Conservation (phyloP, 345 rosid species). For the Limnanthes douglasii region DNA sequence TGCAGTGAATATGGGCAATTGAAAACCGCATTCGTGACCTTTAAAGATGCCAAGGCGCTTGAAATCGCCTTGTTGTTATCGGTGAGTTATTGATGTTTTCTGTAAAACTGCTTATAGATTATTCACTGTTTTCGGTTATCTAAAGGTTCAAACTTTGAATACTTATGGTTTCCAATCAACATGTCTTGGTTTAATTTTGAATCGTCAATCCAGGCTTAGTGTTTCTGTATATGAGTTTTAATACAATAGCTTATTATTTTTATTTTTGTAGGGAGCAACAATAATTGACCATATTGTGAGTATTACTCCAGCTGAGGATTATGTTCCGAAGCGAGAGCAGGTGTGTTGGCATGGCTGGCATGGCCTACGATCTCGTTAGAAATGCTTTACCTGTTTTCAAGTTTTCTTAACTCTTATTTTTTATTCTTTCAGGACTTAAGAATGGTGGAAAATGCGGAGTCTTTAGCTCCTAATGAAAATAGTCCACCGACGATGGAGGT, state of each 20-base stretch:
- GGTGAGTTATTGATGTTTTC: constrained; percentile 22
- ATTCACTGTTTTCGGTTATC: too few species aligned
- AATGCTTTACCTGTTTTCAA: constrained; percentile 3
- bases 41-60: constrained; percentile 75
- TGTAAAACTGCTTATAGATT: too few species aligned
- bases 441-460: constrained; percentile 22
- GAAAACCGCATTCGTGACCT: constrained; percentile 65
- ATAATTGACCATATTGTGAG: constrained; percentile 70
- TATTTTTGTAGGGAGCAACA: constrained; percentile 64
- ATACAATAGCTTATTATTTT: neutral
- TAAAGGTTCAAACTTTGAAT: too few species aligned
- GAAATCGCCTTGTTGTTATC: constrained; percentile 83
- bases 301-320: constrained; percentile 50
- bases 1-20: constrained; percentile 43
- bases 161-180: too few species aligned
- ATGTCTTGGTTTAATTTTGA: too few species aligned
- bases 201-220: too few species aligned
- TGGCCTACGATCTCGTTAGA: constrained; percentile 4
- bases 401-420: constrained; percentile 4
- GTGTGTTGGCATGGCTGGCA: constrained; percentile 21
- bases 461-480: constrained; percentile 18
- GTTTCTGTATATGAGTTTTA: constrained; percentile 6
- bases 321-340: constrained; percentile 29
- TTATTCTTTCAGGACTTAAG: constrained; percentile 42
- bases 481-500: constrained; percentile 32